Evolutionary conservation across 306 rosid genomes (phyloP).

Genomic region (Lathyrus oleraceus): DNA sequence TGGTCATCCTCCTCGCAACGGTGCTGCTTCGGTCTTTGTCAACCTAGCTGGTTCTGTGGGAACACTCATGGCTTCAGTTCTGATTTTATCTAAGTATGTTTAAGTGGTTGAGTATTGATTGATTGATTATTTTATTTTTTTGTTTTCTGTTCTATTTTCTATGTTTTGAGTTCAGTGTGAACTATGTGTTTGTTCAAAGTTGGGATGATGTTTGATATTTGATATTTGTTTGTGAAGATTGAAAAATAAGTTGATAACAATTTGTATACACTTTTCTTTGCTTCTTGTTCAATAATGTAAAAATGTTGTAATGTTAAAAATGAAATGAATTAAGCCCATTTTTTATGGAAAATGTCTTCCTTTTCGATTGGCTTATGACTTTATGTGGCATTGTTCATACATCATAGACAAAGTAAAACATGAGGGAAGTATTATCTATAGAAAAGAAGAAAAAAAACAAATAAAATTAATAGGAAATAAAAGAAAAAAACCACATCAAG

Average conservation of each 20-base stretch:
- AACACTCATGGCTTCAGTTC: slow-evolving; percentile 58
- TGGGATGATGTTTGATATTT: slow-evolving; percentile 47
- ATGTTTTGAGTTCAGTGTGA: slow-evolving; percentile 42
- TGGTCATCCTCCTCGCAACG: slow-evolving; percentile 53
- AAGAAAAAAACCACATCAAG: no score
- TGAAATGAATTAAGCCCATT: slow-evolving; percentile 34
- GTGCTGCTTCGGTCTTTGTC: slow-evolving; percentile 53
- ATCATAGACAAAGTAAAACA: no score
- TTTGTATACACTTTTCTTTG: slow-evolving; percentile 33
- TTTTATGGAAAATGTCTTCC: slow-evolving; percentile 4
- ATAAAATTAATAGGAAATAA: no score
- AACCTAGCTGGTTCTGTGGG: slow-evolving; percentile 51
- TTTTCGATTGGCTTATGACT: neutral
- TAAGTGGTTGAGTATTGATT: no score
- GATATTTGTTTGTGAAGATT: slow-evolving; percentile 47
- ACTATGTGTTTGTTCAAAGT: slow-evolving; percentile 41
- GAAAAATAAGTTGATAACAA: slow-evolving; percentile 41
- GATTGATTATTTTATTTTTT: neutral
- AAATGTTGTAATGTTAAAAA: slow-evolving; percentile 38
- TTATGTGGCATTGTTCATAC: neutral
- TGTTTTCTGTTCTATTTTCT: slow-evolving; percentile 13
- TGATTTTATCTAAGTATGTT: slow-evolving; percentile 45
- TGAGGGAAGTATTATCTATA: no score
- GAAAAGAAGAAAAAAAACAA: no score
- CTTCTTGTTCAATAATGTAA: slow-evolving; percentile 26